Conservation (phyloP, 768 basidiomycete genomes). For the Trametes villosa region DNA sequence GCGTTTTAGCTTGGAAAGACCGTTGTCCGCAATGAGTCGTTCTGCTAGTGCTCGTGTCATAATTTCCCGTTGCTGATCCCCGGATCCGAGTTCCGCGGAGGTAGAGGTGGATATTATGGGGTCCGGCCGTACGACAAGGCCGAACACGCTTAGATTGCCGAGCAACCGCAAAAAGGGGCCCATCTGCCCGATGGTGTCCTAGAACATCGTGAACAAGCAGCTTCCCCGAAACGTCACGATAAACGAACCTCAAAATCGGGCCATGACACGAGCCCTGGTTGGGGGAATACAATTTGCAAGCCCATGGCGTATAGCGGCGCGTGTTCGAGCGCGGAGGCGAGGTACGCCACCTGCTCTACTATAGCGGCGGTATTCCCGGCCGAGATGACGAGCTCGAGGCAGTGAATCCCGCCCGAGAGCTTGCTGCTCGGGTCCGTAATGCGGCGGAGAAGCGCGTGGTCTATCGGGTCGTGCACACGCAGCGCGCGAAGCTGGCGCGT, state of each 20-base stretch:
- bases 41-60: constrained; percentile 19
- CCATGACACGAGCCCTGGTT: constrained; percentile 18
- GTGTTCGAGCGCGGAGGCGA: constrained; percentile 14
- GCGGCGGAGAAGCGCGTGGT: neutral
- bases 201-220: neutral
- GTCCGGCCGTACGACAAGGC: constrained; percentile 28
- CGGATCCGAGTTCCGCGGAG: neutral
- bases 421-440: neutral
- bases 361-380: neutral
- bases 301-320: constrained; percentile 7
- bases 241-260: constrained; percentile 20
- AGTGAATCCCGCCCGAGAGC: neutral
- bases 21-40: constrained; percentile 7
- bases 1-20: constrained; percentile 14
- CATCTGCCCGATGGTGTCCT: constrained; percentile 25
- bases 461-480: constrained; percentile 15
- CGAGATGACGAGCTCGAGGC: constrained; percentile 16
- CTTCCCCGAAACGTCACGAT: neutral
- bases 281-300: constrained; percentile 11
- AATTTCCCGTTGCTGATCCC: constrained; percentile 13
- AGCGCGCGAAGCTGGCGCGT: constrained; percentile 4
- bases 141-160: constrained; percentile 19
- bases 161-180: constrained; percentile 16
- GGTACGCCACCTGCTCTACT: constrained; percentile 8
- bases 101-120: constrained; percentile 9